These are phyloP conservation scores for Cutaneotrichosporon mucoides DNA, from an alignment of 1,284 basidiomycete species.

Conservation along the genomic window DNA sequence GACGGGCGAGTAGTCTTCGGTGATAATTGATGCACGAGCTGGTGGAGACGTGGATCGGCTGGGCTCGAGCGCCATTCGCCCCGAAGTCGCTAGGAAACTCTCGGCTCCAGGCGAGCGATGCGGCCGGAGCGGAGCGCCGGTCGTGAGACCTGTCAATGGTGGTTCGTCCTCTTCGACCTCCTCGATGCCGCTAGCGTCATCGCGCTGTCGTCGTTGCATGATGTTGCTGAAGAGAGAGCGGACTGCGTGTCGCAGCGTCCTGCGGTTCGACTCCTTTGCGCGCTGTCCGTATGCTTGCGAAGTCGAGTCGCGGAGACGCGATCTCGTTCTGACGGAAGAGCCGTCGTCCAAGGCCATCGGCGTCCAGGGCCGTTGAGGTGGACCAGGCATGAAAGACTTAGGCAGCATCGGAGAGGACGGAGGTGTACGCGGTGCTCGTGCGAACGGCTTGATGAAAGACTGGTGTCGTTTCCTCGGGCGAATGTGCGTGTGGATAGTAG, in stretches of 20 bases:
- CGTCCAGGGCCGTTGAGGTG: background rate
- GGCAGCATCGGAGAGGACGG: background rate
- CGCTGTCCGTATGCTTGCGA: no score
- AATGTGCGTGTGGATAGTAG: background rate
- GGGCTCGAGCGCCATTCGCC: constrained; percentile 7
- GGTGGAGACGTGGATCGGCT: constrained; percentile 13
- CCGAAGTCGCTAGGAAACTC: constrained; percentile 23
- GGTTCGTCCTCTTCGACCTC: background rate
- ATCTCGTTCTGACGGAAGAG: background rate
- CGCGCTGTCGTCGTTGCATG: constrained; percentile 6
- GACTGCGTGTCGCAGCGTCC: constrained; percentile 28
- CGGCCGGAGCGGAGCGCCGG: constrained; percentile 22
- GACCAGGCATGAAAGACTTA: background rate
- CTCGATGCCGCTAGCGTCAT: background rate
- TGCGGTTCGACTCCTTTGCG: constrained; percentile 12
- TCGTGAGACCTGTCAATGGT: background rate
- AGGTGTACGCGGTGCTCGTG: background rate
- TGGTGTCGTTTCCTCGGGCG: background rate
- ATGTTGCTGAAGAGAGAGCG: constrained; percentile 24
- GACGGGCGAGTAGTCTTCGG: background rate
- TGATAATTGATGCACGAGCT: background rate
- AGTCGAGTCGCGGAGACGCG: background rate
- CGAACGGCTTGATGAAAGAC: constrained; percentile 2
- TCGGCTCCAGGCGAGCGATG: constrained; percentile 33
- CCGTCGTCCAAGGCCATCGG: background rate